phyloP scores from a whole-genome alignment of 768 basidiomycete genomes.

The Mrakia blollopis region DNA sequence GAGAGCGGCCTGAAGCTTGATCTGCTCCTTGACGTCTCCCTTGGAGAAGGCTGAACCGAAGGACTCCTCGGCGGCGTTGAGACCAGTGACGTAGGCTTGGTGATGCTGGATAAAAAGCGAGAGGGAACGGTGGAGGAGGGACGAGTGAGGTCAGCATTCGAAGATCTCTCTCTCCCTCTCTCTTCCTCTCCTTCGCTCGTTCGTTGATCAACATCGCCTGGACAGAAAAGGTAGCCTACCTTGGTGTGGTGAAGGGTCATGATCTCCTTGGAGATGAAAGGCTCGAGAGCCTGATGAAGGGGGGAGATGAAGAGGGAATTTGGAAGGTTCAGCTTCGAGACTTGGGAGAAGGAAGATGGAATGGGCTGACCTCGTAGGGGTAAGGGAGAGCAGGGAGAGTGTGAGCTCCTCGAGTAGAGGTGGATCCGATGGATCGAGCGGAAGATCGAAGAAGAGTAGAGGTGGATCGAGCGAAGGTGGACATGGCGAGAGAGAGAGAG shows the following conservation, averaged over 20 bases:
- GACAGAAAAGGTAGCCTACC: background rate
- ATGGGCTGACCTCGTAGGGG: constrained; percentile 58
- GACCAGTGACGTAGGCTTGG: constrained; percentile 85
- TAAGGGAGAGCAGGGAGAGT: constrained; percentile 74
- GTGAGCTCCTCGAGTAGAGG: constrained; percentile 50
- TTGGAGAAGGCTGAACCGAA: constrained; percentile 56
- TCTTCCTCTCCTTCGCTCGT: no score
- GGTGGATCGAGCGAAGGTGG: constrained; percentile 15
- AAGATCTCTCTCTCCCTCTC: background rate
- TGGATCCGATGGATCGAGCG: constrained; percentile 4
- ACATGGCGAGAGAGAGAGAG: background rate
- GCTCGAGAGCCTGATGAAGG: constrained; percentile 60
- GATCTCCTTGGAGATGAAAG: constrained; percentile 85
- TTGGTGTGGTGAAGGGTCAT: constrained; percentile 93
- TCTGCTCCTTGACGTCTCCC: constrained; percentile 66
- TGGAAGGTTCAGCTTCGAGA: background rate
- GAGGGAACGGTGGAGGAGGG: background rate
- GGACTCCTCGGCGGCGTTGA: constrained; percentile 80
- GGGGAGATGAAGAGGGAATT: background rate
- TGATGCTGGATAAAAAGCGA: constrained; percentile 57
- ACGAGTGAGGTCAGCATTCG: background rate
- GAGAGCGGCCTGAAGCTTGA: constrained; percentile 69
- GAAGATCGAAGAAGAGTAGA: constrained; percentile 4
- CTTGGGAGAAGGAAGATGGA: background rate
- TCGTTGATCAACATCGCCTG: no score